Evolutionary conservation across 2,329 filamentous ascomycete species (phyloP).

Genomic region (Diplodia corticola): DNA sequence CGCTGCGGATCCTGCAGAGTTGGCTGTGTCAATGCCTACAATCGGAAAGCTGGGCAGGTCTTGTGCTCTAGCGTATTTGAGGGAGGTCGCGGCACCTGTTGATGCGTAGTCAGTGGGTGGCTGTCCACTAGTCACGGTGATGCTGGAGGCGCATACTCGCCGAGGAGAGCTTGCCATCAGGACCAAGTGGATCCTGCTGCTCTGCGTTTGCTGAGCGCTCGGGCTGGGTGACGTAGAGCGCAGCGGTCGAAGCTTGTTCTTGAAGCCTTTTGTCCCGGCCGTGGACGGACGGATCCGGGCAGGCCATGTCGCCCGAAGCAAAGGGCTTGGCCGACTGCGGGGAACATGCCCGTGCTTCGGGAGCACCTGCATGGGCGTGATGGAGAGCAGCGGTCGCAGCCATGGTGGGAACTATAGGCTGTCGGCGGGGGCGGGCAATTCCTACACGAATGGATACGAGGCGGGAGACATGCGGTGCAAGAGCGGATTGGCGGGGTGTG

Average conservation of each 20-base stretch:
- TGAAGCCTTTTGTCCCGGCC: slow-evolving; percentile 42
- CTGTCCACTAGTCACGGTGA: not conserved
- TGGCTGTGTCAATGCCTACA: slow-evolving; percentile 56
- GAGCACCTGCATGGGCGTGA: not conserved
- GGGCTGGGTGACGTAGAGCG: slow-evolving; percentile 56
- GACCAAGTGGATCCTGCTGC: slow-evolving; percentile 44
- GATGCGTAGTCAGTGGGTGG: slow-evolving; percentile 26
- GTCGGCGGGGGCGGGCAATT: not conserved
- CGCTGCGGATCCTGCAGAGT: slow-evolving; percentile 73
- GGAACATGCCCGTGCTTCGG: not conserved
- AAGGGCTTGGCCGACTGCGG: not conserved
- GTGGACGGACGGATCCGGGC: slow-evolving; percentile 50
- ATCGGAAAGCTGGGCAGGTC: slow-evolving; percentile 76
- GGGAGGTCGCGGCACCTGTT: slow-evolving; percentile 59
- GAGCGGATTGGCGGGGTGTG: slow-evolving; percentile 3
- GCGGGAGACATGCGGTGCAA: not conserved
- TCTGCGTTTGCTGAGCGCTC: slow-evolving; percentile 32
- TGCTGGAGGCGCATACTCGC: slow-evolving; percentile 48
- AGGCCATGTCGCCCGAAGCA: slow-evolving; percentile 25
- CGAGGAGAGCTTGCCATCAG: slow-evolving; percentile 58
- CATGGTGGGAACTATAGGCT: not conserved
- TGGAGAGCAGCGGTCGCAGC: slow-evolving; percentile 2
- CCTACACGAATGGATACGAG: not conserved
- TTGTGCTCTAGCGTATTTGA: slow-evolving; percentile 71
- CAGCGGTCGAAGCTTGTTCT: slow-evolving; percentile 60